Percentiles rank a stretch among this genome's conserved stretches.
Evolutionary conservation across 2,329 filamentous ascomycete genomes (phyloP).

Genomic region (Mollisiaceae sp.): DNA sequence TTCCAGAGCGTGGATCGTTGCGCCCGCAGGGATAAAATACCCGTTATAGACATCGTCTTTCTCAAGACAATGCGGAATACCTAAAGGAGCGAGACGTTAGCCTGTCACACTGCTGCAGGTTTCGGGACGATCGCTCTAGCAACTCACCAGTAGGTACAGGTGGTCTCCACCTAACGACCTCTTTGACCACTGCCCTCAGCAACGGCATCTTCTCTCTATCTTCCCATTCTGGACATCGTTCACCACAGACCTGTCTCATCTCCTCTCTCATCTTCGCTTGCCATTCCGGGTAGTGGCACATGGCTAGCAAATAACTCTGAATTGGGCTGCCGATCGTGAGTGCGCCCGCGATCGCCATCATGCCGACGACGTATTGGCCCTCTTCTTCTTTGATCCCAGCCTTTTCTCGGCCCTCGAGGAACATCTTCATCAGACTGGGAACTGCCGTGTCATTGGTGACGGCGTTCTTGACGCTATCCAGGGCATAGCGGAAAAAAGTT

Average conservation of each 20-base stretch:
- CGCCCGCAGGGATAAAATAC: conserved; percentile 50
- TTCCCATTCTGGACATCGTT: conserved; percentile 45
- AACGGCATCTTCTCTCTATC: conserved; percentile 49
- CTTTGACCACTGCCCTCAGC: conserved; percentile 49
- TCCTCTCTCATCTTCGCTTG: conserved; percentile 51
- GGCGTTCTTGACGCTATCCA: conserved; percentile 45
- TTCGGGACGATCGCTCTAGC: background rate
- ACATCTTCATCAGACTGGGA: conserved; percentile 51
- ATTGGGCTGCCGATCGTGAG: conserved; percentile 48
- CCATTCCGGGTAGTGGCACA: conserved; percentile 46
- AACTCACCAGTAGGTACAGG: conserved; percentile 56
- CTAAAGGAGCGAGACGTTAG: conserved; percentile 26
- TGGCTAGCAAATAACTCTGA: conserved; percentile 48
- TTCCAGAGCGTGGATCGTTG: conserved; percentile 54
- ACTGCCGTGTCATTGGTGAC: conserved; percentile 42
- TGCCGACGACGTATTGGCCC: conserved; percentile 51
- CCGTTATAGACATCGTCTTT: conserved; percentile 52
- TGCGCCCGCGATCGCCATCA: conserved; percentile 53
- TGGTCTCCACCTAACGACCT: conserved; percentile 49
- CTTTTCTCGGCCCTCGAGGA: conserved; percentile 48
- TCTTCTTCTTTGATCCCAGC: conserved; percentile 44
- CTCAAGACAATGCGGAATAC: conserved; percentile 46
- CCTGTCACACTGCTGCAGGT: background rate
- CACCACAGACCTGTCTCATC: conserved; percentile 48
- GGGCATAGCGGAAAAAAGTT: conserved; percentile 45